These are phyloP conservation scores for Grosmannia clavigera DNA, from an alignment of 2,329 filamentous ascomycete genomes.

Conservation along the genomic window DNA sequence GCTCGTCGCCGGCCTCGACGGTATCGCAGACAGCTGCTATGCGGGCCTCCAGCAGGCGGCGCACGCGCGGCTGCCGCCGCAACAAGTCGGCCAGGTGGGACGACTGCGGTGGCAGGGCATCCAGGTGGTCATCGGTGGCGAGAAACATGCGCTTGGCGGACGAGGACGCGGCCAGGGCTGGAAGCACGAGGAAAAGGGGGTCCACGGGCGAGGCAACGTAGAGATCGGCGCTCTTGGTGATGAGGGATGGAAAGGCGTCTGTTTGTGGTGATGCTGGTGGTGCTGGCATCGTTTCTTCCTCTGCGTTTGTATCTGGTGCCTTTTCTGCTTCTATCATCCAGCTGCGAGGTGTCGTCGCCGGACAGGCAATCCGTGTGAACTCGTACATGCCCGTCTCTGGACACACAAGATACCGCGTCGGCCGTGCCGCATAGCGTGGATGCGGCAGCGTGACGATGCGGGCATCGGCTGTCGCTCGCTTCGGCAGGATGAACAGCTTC, in stretches of 20 bases:
- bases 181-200: conserved; percentile 70
- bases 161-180: conserved; percentile 44
- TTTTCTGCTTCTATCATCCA: conserved; percentile 38
- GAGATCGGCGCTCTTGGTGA: conserved; percentile 60
- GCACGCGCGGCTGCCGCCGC: conserved; percentile 29
- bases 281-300: conserved; percentile 1
- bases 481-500: conserved; percentile 49
- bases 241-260: conserved; percentile 18
- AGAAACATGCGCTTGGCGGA: conserved; percentile 52
- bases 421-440: conserved; percentile 36
- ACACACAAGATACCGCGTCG: conserved; percentile 49
- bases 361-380: conserved; percentile 44
- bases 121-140: conserved; percentile 59
- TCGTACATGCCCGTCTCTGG: conserved; percentile 52
- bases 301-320: neutral
- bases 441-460: conserved; percentile 48
- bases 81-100: conserved; percentile 49
- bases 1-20: conserved; percentile 71
- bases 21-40: conserved; percentile 66
- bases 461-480: conserved; percentile 37
- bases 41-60: conserved; percentile 45
- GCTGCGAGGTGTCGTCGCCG: conserved; percentile 44
- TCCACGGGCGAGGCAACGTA: conserved; percentile 77
- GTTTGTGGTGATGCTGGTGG: neutral
- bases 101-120: conserved; percentile 41